Evolutionary conservation across 2,329 filamentous ascomycete species (phyloP).

Genomic region (Colletotrichum sp.): DNA sequence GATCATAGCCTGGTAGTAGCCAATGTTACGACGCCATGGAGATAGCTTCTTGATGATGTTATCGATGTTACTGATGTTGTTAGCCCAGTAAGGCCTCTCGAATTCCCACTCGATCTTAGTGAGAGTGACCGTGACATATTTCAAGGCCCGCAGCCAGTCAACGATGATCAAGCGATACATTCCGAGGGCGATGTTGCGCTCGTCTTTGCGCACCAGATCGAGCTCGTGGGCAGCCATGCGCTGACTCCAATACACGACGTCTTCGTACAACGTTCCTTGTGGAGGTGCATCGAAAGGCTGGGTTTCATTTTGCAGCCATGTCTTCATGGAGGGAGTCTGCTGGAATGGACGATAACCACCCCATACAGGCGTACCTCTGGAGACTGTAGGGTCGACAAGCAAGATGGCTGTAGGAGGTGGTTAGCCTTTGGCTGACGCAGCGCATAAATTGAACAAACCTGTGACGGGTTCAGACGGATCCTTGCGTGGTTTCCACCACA

Average conservation of each 20-base stretch:
- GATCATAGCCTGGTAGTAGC: not conserved
- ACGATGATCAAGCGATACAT: not conserved
- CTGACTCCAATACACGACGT: not conserved
- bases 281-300: not conserved
- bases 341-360: not conserved
- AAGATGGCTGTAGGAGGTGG: not conserved
- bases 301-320: fast-evolving
- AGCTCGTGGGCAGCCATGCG: not conserved
- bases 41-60: not conserved
- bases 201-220: not conserved
- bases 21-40: not conserved
- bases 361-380: not conserved
- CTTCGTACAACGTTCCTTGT: not conserved
- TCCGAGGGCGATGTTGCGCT: not conserved
- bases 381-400: not conserved
- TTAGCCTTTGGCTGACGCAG: not conserved
- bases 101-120: not conserved
- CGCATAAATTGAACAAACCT: not conserved
- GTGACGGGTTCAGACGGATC: not conserved
- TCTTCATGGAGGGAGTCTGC: not conserved
- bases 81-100: not conserved
- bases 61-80: not conserved
- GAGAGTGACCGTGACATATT: not conserved
- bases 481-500: not conserved
- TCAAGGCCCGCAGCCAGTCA: not conserved